phyloP scores from a whole-genome alignment of 2,329 filamentous ascomycete species.

The Alternaria triticimaculans region DNA sequence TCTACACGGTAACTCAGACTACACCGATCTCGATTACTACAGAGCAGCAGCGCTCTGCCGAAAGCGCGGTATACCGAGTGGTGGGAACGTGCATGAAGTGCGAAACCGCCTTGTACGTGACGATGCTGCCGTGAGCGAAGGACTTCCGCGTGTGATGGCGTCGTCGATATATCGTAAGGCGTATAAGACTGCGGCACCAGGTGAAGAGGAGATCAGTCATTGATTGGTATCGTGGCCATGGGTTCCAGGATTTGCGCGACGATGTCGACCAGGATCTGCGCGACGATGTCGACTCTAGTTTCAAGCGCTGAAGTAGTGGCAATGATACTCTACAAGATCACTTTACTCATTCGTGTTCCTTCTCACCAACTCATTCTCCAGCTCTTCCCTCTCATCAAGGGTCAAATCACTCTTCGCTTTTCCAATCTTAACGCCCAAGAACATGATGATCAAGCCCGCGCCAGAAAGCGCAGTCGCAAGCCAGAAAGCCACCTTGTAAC shows the following conservation, averaged over 20 bases:
- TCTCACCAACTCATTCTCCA: conserved; percentile 39
- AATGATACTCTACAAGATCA: background rate
- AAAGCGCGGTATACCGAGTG: conserved; percentile 18
- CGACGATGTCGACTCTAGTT: background rate
- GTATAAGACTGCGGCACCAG: background rate
- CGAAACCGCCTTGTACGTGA: conserved; percentile 28
- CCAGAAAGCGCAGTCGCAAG: conserved; percentile 40
- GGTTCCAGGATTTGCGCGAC: background rate
- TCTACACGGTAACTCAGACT: conserved; percentile 8
- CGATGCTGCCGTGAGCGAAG: conserved; percentile 19
- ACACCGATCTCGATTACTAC: conserved; percentile 21
- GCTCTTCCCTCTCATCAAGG: conserved; percentile 38
- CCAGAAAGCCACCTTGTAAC: conserved; percentile 50
- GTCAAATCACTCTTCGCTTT: conserved; percentile 47
- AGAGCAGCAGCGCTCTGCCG: conserved; percentile 23
- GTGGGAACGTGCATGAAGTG: conserved; percentile 13
- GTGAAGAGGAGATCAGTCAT: background rate
- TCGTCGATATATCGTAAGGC: background rate
- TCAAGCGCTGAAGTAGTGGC: background rate
- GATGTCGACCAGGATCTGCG: background rate
- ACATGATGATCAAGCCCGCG: conserved; percentile 44
- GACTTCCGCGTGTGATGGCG: background rate
- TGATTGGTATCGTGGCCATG: background rate
- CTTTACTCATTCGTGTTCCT: conserved; percentile 13
- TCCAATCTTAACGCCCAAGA: conserved; percentile 46